Evolutionary conservation across 805 yeast species (phyloP).

Genomic region (Metschnikowia baotianmanensis): DNA sequence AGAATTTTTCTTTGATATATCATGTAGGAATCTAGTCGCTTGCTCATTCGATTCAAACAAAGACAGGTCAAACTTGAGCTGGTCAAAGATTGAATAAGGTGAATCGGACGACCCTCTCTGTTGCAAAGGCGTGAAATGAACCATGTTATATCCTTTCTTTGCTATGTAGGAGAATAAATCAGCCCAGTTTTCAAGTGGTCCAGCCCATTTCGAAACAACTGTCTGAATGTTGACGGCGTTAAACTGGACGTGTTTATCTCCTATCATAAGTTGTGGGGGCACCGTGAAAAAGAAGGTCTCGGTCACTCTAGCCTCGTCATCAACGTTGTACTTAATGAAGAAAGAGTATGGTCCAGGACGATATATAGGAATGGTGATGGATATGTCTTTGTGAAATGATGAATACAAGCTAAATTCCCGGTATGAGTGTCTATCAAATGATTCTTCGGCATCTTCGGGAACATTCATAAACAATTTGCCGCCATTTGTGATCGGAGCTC

Average conservation of each 20-base stretch:
- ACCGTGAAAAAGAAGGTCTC: conserved; percentile 70
- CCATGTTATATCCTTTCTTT: conserved; percentile 86
- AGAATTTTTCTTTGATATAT: conserved; percentile 52
- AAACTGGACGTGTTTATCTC: conserved; percentile 58
- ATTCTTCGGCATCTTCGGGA: conserved; percentile 43
- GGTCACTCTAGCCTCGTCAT: conserved; percentile 41
- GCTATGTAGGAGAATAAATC: conserved; percentile 57
- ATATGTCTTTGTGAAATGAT: conserved; percentile 63
- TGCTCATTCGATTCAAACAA: conserved; percentile 56
- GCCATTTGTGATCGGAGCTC: conserved; percentile 65
- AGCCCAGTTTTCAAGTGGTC: conserved; percentile 66
- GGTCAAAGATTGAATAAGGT: conserved; percentile 90
- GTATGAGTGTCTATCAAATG: conserved; percentile 58
- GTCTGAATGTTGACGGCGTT: conserved; percentile 81
- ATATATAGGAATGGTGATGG: conserved; percentile 58
- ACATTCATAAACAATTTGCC: conserved; percentile 75
- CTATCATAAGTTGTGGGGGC: conserved; percentile 68
- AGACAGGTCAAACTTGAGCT: conserved; percentile 67
- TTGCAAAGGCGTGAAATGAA: conserved; percentile 94
- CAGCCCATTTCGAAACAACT: conserved; percentile 90
- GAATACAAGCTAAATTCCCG: conserved; percentile 48
- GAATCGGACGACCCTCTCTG: conserved; percentile 86
- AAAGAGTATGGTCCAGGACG: conserved; percentile 80
- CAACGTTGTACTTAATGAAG: conserved; percentile 55
- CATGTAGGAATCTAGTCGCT: conserved; percentile 49